These are phyloP conservation scores for Dendrocalamus latiflorus DNA, from an alignment of 202 grass and related monocot species.

Conservation along the genomic window DNA sequence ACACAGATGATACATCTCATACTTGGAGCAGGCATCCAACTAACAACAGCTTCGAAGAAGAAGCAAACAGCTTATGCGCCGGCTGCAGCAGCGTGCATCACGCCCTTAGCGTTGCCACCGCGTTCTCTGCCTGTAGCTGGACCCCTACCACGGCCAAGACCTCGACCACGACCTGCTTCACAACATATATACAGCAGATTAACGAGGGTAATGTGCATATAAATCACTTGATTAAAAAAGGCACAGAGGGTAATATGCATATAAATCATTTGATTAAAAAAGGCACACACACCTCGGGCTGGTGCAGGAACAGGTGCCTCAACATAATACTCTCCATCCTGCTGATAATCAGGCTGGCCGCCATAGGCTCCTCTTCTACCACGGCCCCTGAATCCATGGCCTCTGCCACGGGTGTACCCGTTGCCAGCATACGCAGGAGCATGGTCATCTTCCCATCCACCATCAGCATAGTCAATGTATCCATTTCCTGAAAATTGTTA, in stretches of 20 bases:
- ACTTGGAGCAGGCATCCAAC: constrained; percentile 86
- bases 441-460: constrained; percentile 64
- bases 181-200: not conserved
- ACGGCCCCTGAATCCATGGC: constrained; percentile 62
- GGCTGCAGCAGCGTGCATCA: constrained; percentile 21
- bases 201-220: not conserved
- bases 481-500: constrained; percentile 54
- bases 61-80: constrained; percentile 36
- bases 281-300: constrained; percentile 40
- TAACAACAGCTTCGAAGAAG: constrained; percentile 6
- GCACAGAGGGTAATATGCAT: not conserved
- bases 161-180: constrained; percentile 60
- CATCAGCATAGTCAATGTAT: constrained; percentile 57
- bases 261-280: not conserved
- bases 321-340: constrained; percentile 61
- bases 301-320: constrained; percentile 53
- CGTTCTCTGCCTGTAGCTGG: constrained; percentile 52
- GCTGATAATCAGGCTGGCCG: constrained; percentile 64
- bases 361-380: constrained; percentile 65
- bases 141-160: constrained; percentile 61
- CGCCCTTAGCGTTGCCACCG: constrained; percentile 35
- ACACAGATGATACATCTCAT: constrained; percentile 68
- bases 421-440: constrained; percentile 47
- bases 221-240: not conserved
- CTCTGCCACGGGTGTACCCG: constrained; percentile 65